Evolutionary conservation across 441 rosid genomes (phyloP).

Genomic region (Syzygium syzygioides): DNA sequence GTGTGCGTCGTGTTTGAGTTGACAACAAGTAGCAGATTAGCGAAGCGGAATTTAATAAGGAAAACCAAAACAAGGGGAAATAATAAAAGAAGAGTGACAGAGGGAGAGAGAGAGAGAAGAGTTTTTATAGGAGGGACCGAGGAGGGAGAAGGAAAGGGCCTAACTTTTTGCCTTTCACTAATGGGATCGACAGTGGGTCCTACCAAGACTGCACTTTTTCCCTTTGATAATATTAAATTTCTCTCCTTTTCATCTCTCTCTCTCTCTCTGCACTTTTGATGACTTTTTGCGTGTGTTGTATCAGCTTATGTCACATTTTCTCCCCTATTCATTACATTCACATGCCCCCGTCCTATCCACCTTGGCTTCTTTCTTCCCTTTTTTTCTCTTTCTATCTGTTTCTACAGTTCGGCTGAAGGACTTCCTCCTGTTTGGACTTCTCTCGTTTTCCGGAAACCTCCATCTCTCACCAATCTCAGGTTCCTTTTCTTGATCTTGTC

Average conservation of each 20-base stretch:
- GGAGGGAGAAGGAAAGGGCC: slow-evolving; percentile 6
- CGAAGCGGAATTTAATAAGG: not conserved
- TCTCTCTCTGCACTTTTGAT: slow-evolving; percentile 46
- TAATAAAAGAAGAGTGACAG: not conserved
- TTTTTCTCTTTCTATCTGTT: not conserved
- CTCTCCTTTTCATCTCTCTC: not conserved
- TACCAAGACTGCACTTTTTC: slow-evolving; percentile 17
- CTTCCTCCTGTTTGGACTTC: not conserved
- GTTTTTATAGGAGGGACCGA: slow-evolving; percentile 1
- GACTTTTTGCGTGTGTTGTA: not conserved
- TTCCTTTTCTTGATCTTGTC: not conserved
- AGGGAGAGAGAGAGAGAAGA: not conserved
- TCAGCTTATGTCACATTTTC: slow-evolving; percentile 42
- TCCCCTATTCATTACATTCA: not conserved
- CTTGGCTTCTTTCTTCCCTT: not conserved
- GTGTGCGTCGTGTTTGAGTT: not conserved
- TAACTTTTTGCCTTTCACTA: slow-evolving; percentile 11
- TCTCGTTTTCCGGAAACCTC: not conserved
- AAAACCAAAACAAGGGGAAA: not conserved
- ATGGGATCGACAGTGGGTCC: slow-evolving; percentile 33
- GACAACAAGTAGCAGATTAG: not conserved
- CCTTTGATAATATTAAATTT: not conserved
- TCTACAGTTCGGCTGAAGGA: not conserved
- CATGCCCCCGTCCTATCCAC: slow-evolving; percentile 48
- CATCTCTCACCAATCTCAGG: not conserved